Evolutionary conservation across 2,329 filamentous ascomycete genomes (phyloP), one percentile per base, ranked within the genome.

Genomic region (Sphaerulina populicola): DNA sequence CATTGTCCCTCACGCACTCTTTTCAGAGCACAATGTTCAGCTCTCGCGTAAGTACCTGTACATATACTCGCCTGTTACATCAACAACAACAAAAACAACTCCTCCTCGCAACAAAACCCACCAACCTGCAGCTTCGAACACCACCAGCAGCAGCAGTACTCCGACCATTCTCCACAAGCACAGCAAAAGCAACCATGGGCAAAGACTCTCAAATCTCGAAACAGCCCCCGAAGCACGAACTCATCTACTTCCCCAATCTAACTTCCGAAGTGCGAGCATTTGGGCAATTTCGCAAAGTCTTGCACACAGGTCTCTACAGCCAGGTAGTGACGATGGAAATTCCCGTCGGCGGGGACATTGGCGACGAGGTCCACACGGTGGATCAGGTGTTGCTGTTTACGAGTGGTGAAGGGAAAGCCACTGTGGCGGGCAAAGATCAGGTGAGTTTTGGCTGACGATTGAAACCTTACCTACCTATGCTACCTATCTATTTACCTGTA

Each of bases 341-440:
- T 0, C 81, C 80, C 0, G 76, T 81, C 0, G 75, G 74, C 11
- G 80, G 80, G 2, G 80, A 84, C 29, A 83, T 84, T 58, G 79
- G 81, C n/a, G 80, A 83, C 47, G 80, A 83, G 67, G 80, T 81
- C 53, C 80, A 83, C 62, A 77, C 76, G 0, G 80, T 83, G 35
- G 81, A 84, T 56, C 81, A 84, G 58, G 77, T 80, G 49, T 69
- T 85, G 10, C 79, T 81, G 10, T 83, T 84, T 66, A 84, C 79
- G 0, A 77, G 74, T 5, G 81, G 80, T 10, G 70, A 67, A 9
- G 79, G 77, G 0, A 75, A 77, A 23, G 80, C 79, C 1, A 80
- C 77, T 2, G 74, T 83, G 4, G 76, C 73, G 12, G 79, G 78
- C 1, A 77, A 77, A 48, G 76, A 82, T 47, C 78, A 82, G 56